Evolutionary conservation across 129 eudicot genomes (phyloP), one percentile per base, ranked within the genome.

Genomic region (Pseudognaphalium luteoalbum): DNA sequence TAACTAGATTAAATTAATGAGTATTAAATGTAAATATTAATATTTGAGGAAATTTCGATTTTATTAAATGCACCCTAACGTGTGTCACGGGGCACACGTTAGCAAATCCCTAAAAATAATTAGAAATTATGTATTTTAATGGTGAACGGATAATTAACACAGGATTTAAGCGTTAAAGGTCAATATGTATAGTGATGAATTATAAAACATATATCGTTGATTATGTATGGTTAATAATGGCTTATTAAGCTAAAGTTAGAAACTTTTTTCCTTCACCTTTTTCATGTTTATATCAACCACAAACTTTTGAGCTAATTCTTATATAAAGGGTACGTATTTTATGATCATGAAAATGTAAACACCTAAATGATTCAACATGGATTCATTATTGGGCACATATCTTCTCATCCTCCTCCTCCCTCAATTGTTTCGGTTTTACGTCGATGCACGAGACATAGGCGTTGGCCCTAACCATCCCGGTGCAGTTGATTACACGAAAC

Each of bases 191-290:
- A 47, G 0, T 0, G 35, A 32, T 47, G 63, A 65, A 25, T 21
- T 5, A 12, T 58, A 19, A 58, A 74, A 75, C 11, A 50, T 30
- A 14, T 28, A 75, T 50, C 8, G 56, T 44, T 32, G 39, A 68
- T 9, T 58, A 22, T 58, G 35, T 59, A 59, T 50, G 35, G 20
- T 72, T 52, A 28, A 72, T 39, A 73, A 52, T 37, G 15, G 29
- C 74, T 78, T 29, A 74, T 29, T 66, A 56, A 72, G 19, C 78
- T 79, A 64, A 72, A 61, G 16, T 54, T 79, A 79, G 83, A 64
- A 64, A 71, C 50, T 28, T n/a, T 33, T 72, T 8, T 51, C 16
- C 51, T 57, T 47, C 44, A 41, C 25, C 61, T 29, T 30, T 30
- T 32, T 59, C 47, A 25, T n/a, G 60, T 44, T 4, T 50, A 51